These are phyloP conservation scores for Botrytis deweyae DNA, from an alignment of 2,329 filamentous ascomycete genomes.

Conservation along the genomic window DNA sequence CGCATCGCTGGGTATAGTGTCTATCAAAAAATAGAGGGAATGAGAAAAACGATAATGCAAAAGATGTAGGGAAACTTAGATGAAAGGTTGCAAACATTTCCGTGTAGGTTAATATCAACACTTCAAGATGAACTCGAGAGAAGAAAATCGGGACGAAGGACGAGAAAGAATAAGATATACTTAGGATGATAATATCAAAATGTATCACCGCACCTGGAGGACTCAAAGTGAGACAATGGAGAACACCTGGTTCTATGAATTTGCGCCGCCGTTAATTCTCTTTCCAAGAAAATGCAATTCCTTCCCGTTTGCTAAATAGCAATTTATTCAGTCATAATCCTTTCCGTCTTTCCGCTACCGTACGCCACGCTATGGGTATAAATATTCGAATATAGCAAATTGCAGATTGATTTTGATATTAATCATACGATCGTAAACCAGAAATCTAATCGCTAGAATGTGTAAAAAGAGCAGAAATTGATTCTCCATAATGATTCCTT, in stretches of 20 bases:
- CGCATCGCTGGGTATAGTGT: constrained; percentile 64
- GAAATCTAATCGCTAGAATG: constrained; percentile 33
- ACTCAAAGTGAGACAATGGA: background rate
- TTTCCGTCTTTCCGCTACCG: constrained; percentile 16
- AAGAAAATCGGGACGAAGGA: background rate
- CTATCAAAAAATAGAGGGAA: background rate
- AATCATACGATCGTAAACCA: constrained; percentile 29
- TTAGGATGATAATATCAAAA: background rate
- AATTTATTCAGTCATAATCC: constrained; percentile 23
- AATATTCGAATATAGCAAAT: constrained; percentile 23
- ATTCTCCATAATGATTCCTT: constrained; percentile 94
- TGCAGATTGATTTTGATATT: constrained; percentile 48
- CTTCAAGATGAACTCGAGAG: background rate
- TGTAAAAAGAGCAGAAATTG: constrained; percentile 49
- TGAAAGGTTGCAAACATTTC: background rate
- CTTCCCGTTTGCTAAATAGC: constrained; percentile 16
- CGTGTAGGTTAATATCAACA: background rate
- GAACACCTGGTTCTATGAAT: constrained; percentile 13
- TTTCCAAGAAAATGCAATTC: background rate
- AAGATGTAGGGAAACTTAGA: constrained; percentile 8
- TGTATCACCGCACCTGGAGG: constrained; percentile 4
- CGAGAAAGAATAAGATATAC: background rate
- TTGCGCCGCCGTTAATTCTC: background rate
- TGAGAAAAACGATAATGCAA: background rate
- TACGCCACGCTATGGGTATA: constrained; percentile 36